Conservation (phyloP, 495 filamentous ascomycete genomes). For the Annulohypoxylon bovei region DNA sequence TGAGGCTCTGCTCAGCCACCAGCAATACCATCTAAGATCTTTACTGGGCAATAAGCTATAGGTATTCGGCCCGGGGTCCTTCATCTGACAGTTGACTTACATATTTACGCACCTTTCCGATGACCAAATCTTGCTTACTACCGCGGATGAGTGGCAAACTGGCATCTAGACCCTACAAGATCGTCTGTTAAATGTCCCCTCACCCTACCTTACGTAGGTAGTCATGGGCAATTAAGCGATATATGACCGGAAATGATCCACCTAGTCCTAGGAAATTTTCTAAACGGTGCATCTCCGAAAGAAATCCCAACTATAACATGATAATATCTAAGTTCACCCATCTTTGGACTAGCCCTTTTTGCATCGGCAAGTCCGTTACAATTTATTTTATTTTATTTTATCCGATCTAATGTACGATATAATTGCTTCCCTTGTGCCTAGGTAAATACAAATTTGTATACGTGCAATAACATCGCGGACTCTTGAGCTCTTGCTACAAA, state of each 20-base stretch:
- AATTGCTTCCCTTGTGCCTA: too few relatives aligned
- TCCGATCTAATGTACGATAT: too few relatives aligned
- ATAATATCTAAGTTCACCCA: neutral
- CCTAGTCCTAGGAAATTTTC: neutral
- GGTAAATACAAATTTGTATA: too few relatives aligned
- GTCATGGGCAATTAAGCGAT: neutral
- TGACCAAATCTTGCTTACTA: slow-evolving; percentile 19
- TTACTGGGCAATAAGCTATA: too few relatives aligned
- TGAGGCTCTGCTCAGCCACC: slow-evolving; percentile 31
- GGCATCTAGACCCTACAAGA: slow-evolving; percentile 15
- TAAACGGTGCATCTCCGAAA: neutral
- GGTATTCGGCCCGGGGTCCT: slow-evolving; percentile 14
- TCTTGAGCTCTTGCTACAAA: neutral
- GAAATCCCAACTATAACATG: neutral
- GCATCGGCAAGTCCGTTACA: slow-evolving; percentile 5
- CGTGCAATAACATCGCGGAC: neutral
- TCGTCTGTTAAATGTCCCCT: neutral
- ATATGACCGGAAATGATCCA: neutral
- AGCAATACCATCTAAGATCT: neutral
- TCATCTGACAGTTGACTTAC: slow-evolving; percentile 12
- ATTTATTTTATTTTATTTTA: too few relatives aligned
- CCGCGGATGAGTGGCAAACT: slow-evolving; percentile 14
- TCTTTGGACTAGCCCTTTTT: neutral
- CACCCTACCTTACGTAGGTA: neutral
- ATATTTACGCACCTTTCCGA: slow-evolving; percentile 20